A percentile compares a stretch with the other conserved stretches of the same genome.
These are phyloP conservation scores for Septoria linicola DNA, from an alignment of 2,329 filamentous ascomycete species.

Conservation along the genomic window DNA sequence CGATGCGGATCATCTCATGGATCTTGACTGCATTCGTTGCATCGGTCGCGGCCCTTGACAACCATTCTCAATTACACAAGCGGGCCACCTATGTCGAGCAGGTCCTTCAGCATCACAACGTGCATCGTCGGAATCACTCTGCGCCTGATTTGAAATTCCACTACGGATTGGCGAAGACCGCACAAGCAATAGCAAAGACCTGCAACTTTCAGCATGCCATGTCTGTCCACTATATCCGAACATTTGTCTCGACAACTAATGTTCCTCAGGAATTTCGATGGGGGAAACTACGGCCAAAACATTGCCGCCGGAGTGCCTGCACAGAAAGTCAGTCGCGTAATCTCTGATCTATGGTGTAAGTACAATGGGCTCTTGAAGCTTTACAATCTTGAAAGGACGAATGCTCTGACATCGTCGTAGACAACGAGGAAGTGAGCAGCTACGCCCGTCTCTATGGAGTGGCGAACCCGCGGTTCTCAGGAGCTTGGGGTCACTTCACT, in stretches of 20 bases:
- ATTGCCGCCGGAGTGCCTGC: constrained; percentile 65
- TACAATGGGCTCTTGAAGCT: too few species aligned
- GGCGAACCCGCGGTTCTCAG: constrained; percentile 61
- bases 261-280: constrained; percentile 44
- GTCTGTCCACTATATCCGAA: constrained; percentile 43
- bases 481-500: constrained; percentile 69
- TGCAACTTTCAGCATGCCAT: constrained; percentile 75
- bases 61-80: too few species aligned
- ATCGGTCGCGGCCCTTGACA: too few species aligned
- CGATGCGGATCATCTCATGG: too few species aligned
- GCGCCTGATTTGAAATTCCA: constrained; percentile 62
- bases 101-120: constrained; percentile 18
- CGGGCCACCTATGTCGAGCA: neutral
- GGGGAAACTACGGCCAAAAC: constrained; percentile 80
- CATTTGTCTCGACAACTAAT: neutral
- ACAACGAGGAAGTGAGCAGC: constrained; percentile 69
- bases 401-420: too few species aligned
- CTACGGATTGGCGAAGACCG: constrained; percentile 60
- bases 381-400: too few species aligned
- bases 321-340: constrained; percentile 60
- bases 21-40: too few species aligned
- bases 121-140: constrained; percentile 19
- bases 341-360: constrained; percentile 72
- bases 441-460: constrained; percentile 39
- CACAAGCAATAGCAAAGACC: constrained; percentile 59